Evolutionary conservation across 2,329 filamentous ascomycete species (phyloP), one percentile per base, ranked within the genome.

Genomic region (Hypoxylon sp.): DNA sequence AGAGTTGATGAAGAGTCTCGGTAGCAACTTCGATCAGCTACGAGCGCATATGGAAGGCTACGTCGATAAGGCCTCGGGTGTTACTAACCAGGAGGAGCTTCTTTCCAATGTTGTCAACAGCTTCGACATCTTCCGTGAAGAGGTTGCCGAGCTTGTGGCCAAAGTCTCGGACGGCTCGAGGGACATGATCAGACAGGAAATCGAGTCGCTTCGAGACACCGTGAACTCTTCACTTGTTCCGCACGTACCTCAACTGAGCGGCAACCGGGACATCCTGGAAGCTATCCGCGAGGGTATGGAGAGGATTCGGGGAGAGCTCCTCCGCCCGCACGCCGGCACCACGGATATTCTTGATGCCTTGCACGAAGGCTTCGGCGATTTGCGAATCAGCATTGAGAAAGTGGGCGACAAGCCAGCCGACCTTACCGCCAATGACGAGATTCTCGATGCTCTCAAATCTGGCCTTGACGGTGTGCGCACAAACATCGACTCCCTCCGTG

Each of bases 321-420:
- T 88, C 6, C 79, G 83, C 11, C 83, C 83, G 2, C 79, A 84
- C 40, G 79, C 82, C 13, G 91, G 93, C 63, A 94, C 92, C 0
- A 90, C 92, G 48, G 92, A 97, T 69, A 90, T 97, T 9, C 81
- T 98, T 1, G 92, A 97, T 70, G 90, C 93, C 1, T 80, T 98
- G 50, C 93, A 96, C 57, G 92, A 97, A 72, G 93, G 93, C 1
- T 82, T 98, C 5, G 87, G 90, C 60, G 87, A 88, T 43, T 80
- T 98, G 7, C 87, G 90, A 21, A 80, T 81, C 23, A 89, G 92
- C 60, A 88, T 98, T 55, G 92, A 97, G 56, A 83, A 81, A 69
- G 82, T 95, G 13, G 81, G 86, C 18, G 88, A 94, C 70, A 95
- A 92, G 75, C 90, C 92, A 4, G 79, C 86, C 0, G 92, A 96